A percentile compares a stretch with the other conserved stretches of the same genome.
Conservation (phyloP, 2,329 filamentous ascomycete genomes). For the Fusarium azukiicola region DNA sequence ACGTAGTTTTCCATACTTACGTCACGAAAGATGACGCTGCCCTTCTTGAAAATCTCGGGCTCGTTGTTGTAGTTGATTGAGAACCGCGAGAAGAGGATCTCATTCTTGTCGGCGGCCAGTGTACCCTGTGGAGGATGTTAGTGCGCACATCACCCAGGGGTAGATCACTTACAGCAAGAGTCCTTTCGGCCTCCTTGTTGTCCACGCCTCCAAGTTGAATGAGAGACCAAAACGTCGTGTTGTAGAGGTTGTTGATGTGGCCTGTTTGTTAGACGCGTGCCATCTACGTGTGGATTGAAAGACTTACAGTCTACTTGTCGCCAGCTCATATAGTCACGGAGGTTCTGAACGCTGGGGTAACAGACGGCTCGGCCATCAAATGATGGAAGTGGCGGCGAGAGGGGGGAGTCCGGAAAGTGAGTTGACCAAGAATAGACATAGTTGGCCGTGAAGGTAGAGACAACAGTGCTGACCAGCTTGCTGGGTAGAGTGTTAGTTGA, state of each 20-base stretch:
- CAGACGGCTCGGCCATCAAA: constrained; percentile 96
- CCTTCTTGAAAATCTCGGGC: constrained; percentile 94
- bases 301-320: constrained; percentile 94
- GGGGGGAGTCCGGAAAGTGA: constrained; percentile 85
- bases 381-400: constrained; percentile 89
- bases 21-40: constrained; percentile 93
- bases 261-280: constrained; percentile 70
- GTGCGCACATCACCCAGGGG: not conserved
- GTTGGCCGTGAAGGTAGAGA: constrained; percentile 95
- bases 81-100: constrained; percentile 94
- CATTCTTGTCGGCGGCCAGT: constrained; percentile 93
- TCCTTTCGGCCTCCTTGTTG: constrained; percentile 89
- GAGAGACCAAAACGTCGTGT: constrained; percentile 97
- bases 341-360: constrained; percentile 90
- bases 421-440: constrained; percentile 91
- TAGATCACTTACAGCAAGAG: constrained; percentile 81
- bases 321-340: constrained; percentile 98
- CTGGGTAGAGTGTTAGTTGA: constrained; percentile 67
- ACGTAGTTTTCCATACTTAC: constrained; percentile 67
- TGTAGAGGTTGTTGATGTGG: constrained; percentile 99
- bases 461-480: constrained; percentile 94
- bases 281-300: constrained; percentile 17
- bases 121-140: constrained; percentile 81
- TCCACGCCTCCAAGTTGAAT: constrained; percentile 89
- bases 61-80: constrained; percentile 99